phyloP scores from a whole-genome alignment of 2,329 filamentous ascomycete genomes.

The Tolypocladium album region DNA sequence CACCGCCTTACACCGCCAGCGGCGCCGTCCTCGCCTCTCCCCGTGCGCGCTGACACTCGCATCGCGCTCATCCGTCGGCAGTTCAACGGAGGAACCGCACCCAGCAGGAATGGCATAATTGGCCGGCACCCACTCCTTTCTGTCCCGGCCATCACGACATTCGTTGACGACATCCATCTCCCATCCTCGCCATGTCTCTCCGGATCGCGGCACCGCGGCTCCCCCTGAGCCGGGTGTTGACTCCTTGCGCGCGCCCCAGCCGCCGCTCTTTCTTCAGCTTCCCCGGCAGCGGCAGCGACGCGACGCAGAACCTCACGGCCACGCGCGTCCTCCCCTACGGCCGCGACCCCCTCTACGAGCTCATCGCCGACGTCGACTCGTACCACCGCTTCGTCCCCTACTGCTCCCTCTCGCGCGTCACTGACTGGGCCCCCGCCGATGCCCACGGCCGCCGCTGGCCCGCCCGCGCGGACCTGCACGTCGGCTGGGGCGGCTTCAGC shows the following conservation, averaged over 20 bases:
- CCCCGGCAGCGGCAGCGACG: slow-evolving; percentile 18
- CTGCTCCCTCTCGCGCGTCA: slow-evolving; percentile 69
- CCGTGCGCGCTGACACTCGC: neutral
- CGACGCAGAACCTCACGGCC: slow-evolving; percentile 57
- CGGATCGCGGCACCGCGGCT: slow-evolving; percentile 4
- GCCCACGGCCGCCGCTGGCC: slow-evolving; percentile 48
- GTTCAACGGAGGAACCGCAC: neutral
- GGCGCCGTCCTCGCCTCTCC: neutral
- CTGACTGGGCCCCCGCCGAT: slow-evolving; percentile 53
- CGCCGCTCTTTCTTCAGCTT: slow-evolving; percentile 8
- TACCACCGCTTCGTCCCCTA: slow-evolving; percentile 90
- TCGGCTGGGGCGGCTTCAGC: slow-evolving; percentile 75
- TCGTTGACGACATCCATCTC: neutral
- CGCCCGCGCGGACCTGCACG: slow-evolving; percentile 63
- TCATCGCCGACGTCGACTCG: slow-evolving; percentile 79
- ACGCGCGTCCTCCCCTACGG: slow-evolving; percentile 69
- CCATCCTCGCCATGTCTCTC: slow-evolving; percentile 3
- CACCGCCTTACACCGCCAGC: neutral
- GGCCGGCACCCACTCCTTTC: neutral
- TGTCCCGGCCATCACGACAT: neutral
- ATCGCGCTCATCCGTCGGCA: neutral
- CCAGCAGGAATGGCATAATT: neutral
- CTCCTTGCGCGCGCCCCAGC: slow-evolving; percentile 4
- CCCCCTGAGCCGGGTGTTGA: slow-evolving; percentile 1
- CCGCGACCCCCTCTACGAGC: slow-evolving; percentile 58